Evolutionary conservation across 2,329 filamentous ascomycete species (phyloP).

Genomic region (Blastomyces silverae): DNA sequence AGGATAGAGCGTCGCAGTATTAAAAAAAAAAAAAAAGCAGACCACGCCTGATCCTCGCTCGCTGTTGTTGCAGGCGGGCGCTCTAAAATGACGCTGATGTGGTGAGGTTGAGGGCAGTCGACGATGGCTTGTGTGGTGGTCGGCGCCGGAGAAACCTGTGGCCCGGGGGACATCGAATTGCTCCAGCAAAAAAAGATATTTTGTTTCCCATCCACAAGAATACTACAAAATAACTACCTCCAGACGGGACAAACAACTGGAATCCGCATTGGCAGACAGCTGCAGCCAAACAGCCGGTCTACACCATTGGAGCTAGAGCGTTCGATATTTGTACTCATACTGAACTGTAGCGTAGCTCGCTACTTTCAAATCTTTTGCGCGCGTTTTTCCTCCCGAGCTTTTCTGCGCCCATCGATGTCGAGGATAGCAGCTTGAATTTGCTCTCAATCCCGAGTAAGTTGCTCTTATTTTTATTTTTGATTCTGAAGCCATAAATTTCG

Average conservation of each 20-base stretch:
- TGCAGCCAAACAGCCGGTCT: background rate
- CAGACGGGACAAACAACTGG: no score
- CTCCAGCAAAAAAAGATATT: background rate
- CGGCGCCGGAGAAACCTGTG: slow-evolving; percentile 12
- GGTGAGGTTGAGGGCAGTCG: background rate
- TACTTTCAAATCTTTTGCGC: background rate
- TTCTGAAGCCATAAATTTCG: background rate
- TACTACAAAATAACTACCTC: background rate
- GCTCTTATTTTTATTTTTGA: background rate
- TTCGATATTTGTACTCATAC: background rate
- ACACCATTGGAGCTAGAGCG: background rate
- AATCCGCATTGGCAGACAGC: background rate
- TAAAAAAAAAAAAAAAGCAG: background rate
- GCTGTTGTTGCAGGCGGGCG: background rate
- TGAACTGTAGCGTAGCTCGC: background rate
- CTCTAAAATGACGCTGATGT: background rate
- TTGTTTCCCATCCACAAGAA: background rate
- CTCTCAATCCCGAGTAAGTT: slow-evolving; percentile 5
- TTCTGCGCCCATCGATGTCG: background rate
- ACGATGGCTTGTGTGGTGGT: slow-evolving; percentile 6
- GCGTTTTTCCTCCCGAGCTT: background rate
- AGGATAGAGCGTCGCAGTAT: background rate
- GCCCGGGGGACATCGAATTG: background rate
- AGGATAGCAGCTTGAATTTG: slow-evolving; percentile 2
- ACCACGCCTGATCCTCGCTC: background rate